Percentiles rank a stretch among this genome's conserved stretches.
Conservation (phyloP, 2,329 filamentous ascomycete species). For the Graphilbum fragrans region DNA sequence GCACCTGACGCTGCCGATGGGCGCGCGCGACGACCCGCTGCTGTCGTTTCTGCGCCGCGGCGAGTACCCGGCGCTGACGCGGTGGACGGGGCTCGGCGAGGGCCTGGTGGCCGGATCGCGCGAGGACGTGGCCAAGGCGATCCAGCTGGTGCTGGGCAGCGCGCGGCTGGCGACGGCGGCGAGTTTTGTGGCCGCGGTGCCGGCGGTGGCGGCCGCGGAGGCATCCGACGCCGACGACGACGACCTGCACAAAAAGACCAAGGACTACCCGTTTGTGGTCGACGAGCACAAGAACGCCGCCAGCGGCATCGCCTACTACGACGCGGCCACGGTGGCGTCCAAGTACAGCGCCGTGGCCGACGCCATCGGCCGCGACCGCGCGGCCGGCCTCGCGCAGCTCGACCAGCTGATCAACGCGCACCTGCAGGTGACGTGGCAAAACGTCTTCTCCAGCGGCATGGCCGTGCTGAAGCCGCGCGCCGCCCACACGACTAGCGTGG, state of each 20-base stretch:
- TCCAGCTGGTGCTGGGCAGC: constrained; percentile 47
- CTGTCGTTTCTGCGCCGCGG: constrained; percentile 63
- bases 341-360: constrained; percentile 59
- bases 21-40: constrained; percentile 56
- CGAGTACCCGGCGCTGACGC: constrained; percentile 60
- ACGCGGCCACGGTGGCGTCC: constrained; percentile 43
- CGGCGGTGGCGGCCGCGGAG: constrained; percentile 13
- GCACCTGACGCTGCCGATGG: constrained; percentile 78
- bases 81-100: constrained; percentile 59
- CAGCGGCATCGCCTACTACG: constrained; percentile 45
- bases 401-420: constrained; percentile 72
- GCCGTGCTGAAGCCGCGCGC: constrained; percentile 70
- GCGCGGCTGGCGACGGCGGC: constrained; percentile 43
- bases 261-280: constrained; percentile 45
- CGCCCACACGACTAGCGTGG: constrained; percentile 60
- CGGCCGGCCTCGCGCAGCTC: constrained; percentile 52
- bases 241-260: constrained; percentile 8
- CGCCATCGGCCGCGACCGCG: constrained; percentile 41
- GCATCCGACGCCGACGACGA: constrained; percentile 1
- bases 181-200: constrained; percentile 50
- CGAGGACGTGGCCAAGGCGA: constrained; percentile 47
- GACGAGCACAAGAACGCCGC: constrained; percentile 29
- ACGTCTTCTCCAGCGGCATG: constrained; percentile 63
- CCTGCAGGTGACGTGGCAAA: constrained; percentile 76
- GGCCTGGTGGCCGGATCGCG: constrained; percentile 64